phyloP scores from a whole-genome alignment of 495 filamentous ascomycete genomes.

The Thermothielavioides terrestris region DNA sequence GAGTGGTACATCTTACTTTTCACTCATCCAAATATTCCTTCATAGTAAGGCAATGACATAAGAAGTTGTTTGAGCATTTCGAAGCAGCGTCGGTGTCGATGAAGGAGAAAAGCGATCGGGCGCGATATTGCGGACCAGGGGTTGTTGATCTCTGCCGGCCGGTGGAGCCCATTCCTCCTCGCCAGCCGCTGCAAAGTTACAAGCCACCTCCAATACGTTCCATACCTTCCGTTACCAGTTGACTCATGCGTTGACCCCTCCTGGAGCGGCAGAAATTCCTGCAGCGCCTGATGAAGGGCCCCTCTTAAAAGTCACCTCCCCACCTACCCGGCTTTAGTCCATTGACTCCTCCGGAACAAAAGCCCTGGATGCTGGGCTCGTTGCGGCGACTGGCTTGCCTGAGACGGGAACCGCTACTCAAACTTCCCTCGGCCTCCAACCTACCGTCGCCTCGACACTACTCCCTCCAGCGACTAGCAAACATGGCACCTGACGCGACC shows the following conservation, averaged over 20 bases:
- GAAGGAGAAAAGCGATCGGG: too few species aligned
- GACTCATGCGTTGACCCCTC: constrained; percentile 8
- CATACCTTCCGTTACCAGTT: background rate
- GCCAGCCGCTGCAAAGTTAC: too few species aligned
- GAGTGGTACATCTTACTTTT: too few species aligned
- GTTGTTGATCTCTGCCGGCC: too few species aligned
- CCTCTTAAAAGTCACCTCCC: constrained; percentile 13
- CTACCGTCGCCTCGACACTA: constrained; percentile 18
- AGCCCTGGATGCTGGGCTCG: constrained; percentile 25
- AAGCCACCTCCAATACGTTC: too few species aligned
- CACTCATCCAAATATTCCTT: too few species aligned
- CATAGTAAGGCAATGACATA: too few species aligned
- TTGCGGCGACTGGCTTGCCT: constrained; percentile 23
- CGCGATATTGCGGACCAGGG: too few species aligned
- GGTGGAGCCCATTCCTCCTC: too few species aligned
- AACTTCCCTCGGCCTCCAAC: constrained; percentile 12
- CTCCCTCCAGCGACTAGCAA: constrained; percentile 9
- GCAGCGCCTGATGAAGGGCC: constrained; percentile 5
- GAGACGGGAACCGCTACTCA: constrained; percentile 20
- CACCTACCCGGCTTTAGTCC: constrained; percentile 10
- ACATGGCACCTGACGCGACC: constrained; percentile 17
- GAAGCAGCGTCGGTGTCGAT: too few species aligned
- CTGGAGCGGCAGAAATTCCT: constrained; percentile 15
- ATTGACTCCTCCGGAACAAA: constrained; percentile 23
- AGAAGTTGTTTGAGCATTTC: too few species aligned